phyloP scores from a whole-genome alignment of 257 asterid genomes.

The Nicotiana undulata region DNA sequence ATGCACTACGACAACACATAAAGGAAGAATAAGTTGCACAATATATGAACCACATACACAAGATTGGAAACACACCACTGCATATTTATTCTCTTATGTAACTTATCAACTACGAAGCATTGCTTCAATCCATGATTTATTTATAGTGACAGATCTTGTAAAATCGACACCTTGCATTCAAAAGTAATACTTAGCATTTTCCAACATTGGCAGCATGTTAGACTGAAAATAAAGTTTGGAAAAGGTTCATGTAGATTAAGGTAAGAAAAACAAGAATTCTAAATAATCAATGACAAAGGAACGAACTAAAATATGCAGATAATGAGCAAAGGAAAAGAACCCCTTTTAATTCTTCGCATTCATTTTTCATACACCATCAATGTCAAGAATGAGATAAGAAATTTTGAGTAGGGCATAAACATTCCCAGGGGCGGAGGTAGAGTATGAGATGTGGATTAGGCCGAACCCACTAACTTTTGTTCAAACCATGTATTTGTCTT shows the following conservation, averaged over 20 bases:
- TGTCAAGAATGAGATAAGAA: neutral
- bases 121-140: neutral
- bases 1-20: constrained; percentile 44
- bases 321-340: neutral
- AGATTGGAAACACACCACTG: neutral
- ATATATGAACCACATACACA: neutral
- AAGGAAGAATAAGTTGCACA: neutral
- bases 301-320: neutral
- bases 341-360: neutral
- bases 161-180: neutral
- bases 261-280: neutral
- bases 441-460: too few species aligned
- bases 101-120: neutral
- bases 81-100: neutral
- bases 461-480: too few species aligned
- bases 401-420: neutral
- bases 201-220: neutral
- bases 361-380: neutral
- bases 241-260: neutral
- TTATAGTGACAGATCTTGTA: neutral
- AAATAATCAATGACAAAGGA: neutral
- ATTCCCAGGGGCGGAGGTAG: too few species aligned
- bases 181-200: neutral
- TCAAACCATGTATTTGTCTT: too few species aligned
- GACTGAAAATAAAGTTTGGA: neutral